A percentile compares a stretch with the other conserved stretches of the same genome.
Evolutionary conservation across 305 asterid species (phyloP).

Genomic region (Rubia peregrina): DNA sequence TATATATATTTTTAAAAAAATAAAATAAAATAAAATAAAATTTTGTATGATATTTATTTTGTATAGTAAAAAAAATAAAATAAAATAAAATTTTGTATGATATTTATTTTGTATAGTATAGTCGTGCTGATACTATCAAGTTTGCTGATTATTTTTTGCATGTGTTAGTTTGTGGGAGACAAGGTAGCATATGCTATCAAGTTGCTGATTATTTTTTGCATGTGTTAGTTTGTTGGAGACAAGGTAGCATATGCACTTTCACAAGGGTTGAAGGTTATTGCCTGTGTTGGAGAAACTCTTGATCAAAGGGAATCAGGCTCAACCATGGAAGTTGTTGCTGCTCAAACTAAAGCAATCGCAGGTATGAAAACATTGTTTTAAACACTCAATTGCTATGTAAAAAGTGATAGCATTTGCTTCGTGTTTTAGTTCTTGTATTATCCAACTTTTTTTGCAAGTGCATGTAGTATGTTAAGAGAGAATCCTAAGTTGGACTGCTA

Average conservation of each 20-base stretch:
- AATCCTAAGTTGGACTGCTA: no score
- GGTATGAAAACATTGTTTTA: slow-evolving; percentile 32
- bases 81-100: no score
- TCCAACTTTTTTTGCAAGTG: background rate
- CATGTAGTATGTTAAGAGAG: no score
- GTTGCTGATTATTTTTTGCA: no score
- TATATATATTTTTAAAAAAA: no score
- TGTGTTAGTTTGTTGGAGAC: slow-evolving; percentile 94
- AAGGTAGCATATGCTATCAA: no score
- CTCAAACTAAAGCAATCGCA: slow-evolving; percentile 97
- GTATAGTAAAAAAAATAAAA: no score
- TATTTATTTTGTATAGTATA: background rate
- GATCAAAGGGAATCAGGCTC: slow-evolving; percentile 95
- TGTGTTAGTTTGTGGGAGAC: no score
- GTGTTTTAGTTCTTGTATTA: background rate
- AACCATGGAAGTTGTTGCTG: slow-evolving; percentile 79
- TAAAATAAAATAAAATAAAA: no score
- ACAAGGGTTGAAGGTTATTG: slow-evolving; percentile 93
- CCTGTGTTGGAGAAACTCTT: slow-evolving; percentile 98
- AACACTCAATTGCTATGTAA: background rate
- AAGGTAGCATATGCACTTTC: slow-evolving; percentile 94
- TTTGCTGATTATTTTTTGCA: no score
- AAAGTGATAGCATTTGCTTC: background rate
- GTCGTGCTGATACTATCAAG: no score
- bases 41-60: background rate